Base-by-base conservation (phyloP, 306 rosid genomes). In the Macrotyloma uniflorum region DNA sequence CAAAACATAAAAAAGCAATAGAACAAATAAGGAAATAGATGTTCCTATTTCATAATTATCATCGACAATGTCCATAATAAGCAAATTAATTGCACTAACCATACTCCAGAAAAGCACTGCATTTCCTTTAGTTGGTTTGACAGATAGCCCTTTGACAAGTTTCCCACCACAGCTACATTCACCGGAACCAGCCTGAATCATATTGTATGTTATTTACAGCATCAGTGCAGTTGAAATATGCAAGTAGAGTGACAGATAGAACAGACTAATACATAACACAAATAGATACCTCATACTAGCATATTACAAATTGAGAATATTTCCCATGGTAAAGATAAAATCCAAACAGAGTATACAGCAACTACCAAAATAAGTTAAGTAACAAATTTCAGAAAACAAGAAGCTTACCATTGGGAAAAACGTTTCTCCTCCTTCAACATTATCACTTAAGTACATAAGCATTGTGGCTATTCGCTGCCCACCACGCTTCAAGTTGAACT, bases 91-190 rank as follows among this genome's bases (percentile, higher is more conserved):
- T 82, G 65, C 59, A 85, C 98, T 85, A 67, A 95, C 99, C 99
- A 93, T 89, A 88, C 99, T 95, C 99, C 98, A 95, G 83, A 95
- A 95, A 72, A 95, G 98, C 69, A 95, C 90, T 4, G 98, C 99
- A 61, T 93, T 89, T 86, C 99, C 99, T 88, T 89, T 91, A 58
- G 38, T 49, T 59, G 99, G 96, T 79, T 93, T 89, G 33, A 95
- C 93, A 10, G 90, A 93, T 82, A 91, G 32, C 76, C 98, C 99
- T 75, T 77, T 69, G 67, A 83, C 85, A 47, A 78, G 72, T 82
- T 87, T 88, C 78, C 99, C 96, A 43, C 98, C 99, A 50, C 98
- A 95, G 86, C 76, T 93, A 82, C 99, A 95, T 55, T 93, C 91
- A 49, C 91, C 94, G 6, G 93, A 88, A 83, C 99, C 96, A 81